phyloP scores from a whole-genome alignment of 352 stramenopile genomes.

The Phytophthora tentaculata region DNA sequence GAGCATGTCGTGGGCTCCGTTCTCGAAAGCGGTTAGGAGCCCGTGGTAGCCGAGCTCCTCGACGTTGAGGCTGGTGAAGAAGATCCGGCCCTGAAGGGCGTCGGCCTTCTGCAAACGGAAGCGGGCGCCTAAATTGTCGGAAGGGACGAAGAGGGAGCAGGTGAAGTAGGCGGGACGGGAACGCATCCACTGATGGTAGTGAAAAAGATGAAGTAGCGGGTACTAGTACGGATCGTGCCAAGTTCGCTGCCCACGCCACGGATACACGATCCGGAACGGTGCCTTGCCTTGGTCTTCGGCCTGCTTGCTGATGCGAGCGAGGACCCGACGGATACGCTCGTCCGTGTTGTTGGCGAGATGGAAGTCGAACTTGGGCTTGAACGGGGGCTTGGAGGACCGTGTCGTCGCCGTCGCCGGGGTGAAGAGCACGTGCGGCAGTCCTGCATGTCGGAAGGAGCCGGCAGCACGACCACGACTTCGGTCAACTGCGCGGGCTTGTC shows the following conservation, averaged over 20 bases:
- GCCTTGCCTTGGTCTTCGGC: neutral
- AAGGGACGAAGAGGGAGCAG: neutral
- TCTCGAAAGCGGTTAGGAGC: neutral
- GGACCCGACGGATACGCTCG: neutral
- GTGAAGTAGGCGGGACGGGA: neutral
- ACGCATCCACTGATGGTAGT: neutral
- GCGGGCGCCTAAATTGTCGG: neutral
- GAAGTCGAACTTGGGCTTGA: neutral
- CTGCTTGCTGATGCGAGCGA: neutral
- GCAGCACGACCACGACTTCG: neutral
- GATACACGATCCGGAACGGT: neutral
- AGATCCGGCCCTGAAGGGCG: neutral
- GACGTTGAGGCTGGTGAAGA: neutral
- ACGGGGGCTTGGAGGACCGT: neutral
- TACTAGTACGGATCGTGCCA: neutral
- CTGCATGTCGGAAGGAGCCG: neutral
- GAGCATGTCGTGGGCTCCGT: neutral
- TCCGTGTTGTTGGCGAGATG: neutral
- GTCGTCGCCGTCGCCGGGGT: neutral
- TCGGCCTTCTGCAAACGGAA: neutral
- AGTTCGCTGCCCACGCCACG: neutral
- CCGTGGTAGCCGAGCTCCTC: neutral
- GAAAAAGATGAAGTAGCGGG: neutral
- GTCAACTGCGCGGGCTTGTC: no score
- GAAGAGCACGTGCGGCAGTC: neutral